phyloP scores from a whole-genome alignment of 345 rosid species.

The Eucalyptus pauciflora region DNA sequence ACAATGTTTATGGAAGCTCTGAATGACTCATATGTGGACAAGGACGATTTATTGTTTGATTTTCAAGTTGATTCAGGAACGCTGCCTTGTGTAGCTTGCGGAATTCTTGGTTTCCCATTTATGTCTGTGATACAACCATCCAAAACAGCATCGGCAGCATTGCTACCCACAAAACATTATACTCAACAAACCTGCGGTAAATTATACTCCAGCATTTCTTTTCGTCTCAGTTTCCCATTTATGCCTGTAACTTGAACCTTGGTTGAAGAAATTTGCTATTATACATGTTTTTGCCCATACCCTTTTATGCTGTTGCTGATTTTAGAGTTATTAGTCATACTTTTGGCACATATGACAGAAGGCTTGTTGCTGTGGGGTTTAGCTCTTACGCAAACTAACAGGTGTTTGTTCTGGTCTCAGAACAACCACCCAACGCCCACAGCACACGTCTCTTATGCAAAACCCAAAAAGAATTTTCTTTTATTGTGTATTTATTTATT shows the following conservation, averaged over 20 bases:
- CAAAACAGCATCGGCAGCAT: constrained; percentile 28
- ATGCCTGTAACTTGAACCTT: background rate
- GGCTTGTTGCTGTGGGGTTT: background rate
- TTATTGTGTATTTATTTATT: background rate
- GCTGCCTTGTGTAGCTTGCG: constrained; percentile 90
- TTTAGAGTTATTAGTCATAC: background rate
- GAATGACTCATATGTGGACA: constrained; percentile 53
- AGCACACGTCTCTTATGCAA: background rate
- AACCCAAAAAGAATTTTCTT: background rate
- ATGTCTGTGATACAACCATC: constrained; percentile 88
- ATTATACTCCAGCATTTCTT: background rate
- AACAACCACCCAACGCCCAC: background rate
- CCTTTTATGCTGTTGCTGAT: background rate
- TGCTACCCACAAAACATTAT: constrained; percentile 3
- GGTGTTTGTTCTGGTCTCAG: background rate
- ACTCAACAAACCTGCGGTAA: background rate
- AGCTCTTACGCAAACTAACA: background rate
- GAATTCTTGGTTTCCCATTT: constrained; percentile 98
- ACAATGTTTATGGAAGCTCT: constrained; percentile 77
- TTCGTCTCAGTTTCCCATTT: background rate
- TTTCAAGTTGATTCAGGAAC: constrained; percentile 91
- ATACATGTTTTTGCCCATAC: background rate
- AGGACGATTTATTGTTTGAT: constrained; percentile 64
- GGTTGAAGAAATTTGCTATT: background rate
- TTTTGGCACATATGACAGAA: background rate